Percentiles rank a stretch among this genome's conserved stretches.
Evolutionary conservation across 2,329 filamentous ascomycete genomes (phyloP).

Genomic region (Torrubiella hemipterigena): DNA sequence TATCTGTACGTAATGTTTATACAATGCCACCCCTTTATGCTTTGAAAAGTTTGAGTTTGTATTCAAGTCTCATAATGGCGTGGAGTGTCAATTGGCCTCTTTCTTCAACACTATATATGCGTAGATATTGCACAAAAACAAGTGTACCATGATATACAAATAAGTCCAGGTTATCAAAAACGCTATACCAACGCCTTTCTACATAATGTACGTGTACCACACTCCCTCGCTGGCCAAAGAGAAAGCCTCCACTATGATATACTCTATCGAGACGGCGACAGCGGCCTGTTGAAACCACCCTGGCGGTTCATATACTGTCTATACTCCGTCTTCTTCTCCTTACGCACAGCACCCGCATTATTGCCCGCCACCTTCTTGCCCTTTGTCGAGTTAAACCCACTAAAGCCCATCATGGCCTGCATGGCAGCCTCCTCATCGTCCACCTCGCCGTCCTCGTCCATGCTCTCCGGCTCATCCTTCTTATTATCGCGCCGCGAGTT

Average conservation of each 20-base stretch:
- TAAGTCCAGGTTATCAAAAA: neutral
- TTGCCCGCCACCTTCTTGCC: constrained; percentile 83
- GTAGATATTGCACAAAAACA: neutral
- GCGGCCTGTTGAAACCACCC: constrained; percentile 70
- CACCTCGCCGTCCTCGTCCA: constrained; percentile 28
- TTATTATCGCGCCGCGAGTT: too few relatives aligned
- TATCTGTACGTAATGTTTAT: constrained; percentile 25
- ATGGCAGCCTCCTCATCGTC: constrained; percentile 64
- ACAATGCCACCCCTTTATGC: constrained; percentile 6
- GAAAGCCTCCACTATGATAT: too few relatives aligned
- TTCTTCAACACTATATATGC: neutral
- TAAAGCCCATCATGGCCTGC: constrained; percentile 83
- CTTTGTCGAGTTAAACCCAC: constrained; percentile 75
- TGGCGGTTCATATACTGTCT: constrained; percentile 91
- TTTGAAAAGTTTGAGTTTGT: neutral
- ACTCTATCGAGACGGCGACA: constrained; percentile 42
- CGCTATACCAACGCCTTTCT: constrained; percentile 2
- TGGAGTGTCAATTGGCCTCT: neutral
- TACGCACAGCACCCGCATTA: constrained; percentile 67
- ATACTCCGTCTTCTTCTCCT: constrained; percentile 91
- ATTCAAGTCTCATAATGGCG: too few relatives aligned
- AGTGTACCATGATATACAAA: neutral
- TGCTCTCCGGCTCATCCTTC: constrained; percentile 11
- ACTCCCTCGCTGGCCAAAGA: neutral
- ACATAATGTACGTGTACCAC: constrained; percentile 2